Conservation (phyloP, 1,284 basidiomycete genomes). For the Gomphus bonarii region DNA sequence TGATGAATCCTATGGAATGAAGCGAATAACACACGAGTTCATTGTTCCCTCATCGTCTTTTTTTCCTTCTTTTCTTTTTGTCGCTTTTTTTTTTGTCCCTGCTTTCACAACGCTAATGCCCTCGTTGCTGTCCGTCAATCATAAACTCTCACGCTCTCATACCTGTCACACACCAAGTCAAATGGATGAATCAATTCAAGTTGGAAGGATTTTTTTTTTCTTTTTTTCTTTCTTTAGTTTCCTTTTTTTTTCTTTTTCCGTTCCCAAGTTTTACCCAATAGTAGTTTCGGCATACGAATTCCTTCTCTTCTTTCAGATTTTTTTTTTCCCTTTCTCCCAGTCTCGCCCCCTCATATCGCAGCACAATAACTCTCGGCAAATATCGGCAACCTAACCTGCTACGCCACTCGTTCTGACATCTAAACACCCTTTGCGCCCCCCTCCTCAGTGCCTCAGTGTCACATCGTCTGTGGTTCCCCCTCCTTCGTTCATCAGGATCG, state of each 20-base stretch:
- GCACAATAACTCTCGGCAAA: not conserved
- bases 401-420: constrained; percentile 1
- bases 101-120: not conserved
- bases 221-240: not conserved
- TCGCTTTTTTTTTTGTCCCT: constrained; percentile 10
- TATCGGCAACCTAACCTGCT: not conserved
- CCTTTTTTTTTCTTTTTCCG: not conserved
- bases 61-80: not conserved
- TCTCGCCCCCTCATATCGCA: no score
- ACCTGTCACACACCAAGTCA: not conserved
- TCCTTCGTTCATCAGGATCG: constrained; percentile 9
- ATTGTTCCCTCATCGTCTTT: not conserved
- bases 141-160: constrained; percentile 10
- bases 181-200: not conserved
- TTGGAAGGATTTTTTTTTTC: not conserved
- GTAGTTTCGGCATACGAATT: no score
- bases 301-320: no score
- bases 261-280: not conserved
- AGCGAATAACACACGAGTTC: constrained; percentile 3
- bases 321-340: no score
- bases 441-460: not conserved
- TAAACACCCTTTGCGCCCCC: no score
- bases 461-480: not conserved
- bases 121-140: constrained; percentile 18
- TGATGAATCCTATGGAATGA: constrained; percentile 11